Percentiles rank a stretch among this genome's conserved stretches.
Evolutionary conservation across 2,329 filamentous ascomycete genomes (phyloP).

Genomic region (Ophiobolus disseminans): DNA sequence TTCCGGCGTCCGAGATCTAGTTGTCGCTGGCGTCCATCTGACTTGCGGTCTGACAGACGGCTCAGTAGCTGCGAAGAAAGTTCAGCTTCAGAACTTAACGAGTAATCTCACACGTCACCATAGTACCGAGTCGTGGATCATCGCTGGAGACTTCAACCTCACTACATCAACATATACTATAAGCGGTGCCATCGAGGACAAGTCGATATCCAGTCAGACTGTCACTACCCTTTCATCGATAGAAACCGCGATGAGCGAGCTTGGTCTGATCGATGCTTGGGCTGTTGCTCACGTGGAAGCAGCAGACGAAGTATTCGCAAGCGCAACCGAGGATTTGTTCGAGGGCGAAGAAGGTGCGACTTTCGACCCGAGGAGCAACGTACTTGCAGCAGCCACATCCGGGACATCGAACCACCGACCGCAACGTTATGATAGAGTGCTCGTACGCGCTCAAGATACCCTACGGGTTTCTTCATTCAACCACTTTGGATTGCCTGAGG

Average conservation of each 20-base stretch:
- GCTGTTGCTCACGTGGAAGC: conserved; percentile 54
- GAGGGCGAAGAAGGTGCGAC: conserved; percentile 71
- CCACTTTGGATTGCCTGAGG: conserved; percentile 61
- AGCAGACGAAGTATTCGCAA: conserved; percentile 48
- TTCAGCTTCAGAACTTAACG: conserved; percentile 62
- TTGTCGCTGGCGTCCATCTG: conserved; percentile 67
- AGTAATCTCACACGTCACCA: conserved; percentile 55
- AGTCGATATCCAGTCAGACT: conserved; percentile 61
- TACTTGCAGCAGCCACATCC: conserved; percentile 61
- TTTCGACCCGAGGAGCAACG: conserved; percentile 66
- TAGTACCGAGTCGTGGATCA: conserved; percentile 58
- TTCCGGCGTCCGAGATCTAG: conserved; percentile 41
- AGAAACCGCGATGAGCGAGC: conserved; percentile 55
- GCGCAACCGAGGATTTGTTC: conserved; percentile 47
- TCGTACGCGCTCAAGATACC: conserved; percentile 56
- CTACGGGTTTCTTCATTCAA: conserved; percentile 60
- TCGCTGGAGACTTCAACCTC: conserved; percentile 72
- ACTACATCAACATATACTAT: conserved; percentile 66
- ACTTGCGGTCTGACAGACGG: conserved; percentile 67
- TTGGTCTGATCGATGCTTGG: conserved; percentile 63
- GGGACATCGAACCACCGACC: conserved; percentile 66
- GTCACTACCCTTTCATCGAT: conserved; percentile 54
- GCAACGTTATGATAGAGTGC: conserved; percentile 70
- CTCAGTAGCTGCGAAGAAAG: conserved; percentile 63
- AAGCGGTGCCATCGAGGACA: conserved; percentile 58